Evolutionary conservation across 768 basidiomycete species (phyloP), one percentile per base, ranked within the genome.

Genomic region (Mycena leptocephala): DNA sequence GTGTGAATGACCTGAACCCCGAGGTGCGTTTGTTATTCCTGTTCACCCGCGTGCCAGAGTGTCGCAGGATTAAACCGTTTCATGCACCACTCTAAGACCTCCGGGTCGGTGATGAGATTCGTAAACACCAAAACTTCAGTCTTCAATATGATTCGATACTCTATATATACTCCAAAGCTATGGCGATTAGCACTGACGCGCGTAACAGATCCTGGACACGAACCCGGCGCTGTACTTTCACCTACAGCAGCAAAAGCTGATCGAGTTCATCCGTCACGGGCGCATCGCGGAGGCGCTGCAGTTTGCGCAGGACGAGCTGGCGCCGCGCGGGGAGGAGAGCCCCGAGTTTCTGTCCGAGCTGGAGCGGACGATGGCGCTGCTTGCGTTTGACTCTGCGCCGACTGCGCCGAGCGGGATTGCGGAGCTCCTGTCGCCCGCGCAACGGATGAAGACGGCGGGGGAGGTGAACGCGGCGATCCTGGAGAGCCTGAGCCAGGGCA

Each of bases 61-160:
- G 77, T 82, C 84, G 87, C 84, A 95, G 88, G 97, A 98, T 98
- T 97, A 94, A 88, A 96, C 80, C 81, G 84, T 92, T 94, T 95
- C 96, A 98, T 98, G 97, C 97, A 98, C 97, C 97, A 98, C 96
- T 94, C 97, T 92, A 89, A 98, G 93, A 88, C 93, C 89, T n/a
- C 20, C 70, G 84, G 87, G 92, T 92, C 94, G 89, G 87, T 97
- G 97, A 95, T 94, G 97, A 97, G 84, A 92, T 81, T 84, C 80
- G 80, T 84, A 88, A 89, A 91, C 85, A 90, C 89, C 89, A 92
- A 94, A 94, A 94, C 94, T 96, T 95, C 95, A 95, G 95, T 96
- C 95, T 96, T 96, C 94, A 96, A 96, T 94, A 96, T 97, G 95
- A 96, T 90, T 86, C 79, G 78, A 80, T 80, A 79, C 80, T 82